phyloP scores from a whole-genome alignment of 139 green algal species.

The Auxenochlorella pyrenoidosa region DNA sequence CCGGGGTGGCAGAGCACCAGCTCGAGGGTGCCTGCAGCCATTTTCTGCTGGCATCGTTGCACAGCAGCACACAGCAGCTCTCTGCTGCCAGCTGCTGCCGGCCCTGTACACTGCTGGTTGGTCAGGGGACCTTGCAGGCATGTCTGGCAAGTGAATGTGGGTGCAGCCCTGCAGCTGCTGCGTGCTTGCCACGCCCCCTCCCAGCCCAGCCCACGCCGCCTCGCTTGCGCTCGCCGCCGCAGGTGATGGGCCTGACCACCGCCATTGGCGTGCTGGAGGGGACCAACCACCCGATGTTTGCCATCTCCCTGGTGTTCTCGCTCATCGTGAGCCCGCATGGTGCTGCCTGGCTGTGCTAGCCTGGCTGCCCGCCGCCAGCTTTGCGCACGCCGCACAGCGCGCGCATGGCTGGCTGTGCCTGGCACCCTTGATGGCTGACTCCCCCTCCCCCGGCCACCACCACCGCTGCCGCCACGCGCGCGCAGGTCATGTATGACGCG shows the following conservation, averaged over 20 bases:
- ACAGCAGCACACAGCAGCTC: too few species aligned
- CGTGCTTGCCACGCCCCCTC: neutral
- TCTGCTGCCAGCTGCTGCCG: neutral
- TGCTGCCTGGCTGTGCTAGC: neutral
- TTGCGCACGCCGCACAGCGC: too few species aligned
- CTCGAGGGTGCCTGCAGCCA: too few species aligned
- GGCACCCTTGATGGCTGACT: too few species aligned
- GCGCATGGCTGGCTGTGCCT: too few species aligned
- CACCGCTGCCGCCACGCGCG: neutral
- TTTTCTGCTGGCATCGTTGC: too few species aligned
- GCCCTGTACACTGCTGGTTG: neutral
- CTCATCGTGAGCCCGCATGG: slow-evolving; percentile 59
- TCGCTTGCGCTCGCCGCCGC: neutral
- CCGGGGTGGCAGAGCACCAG: neutral
- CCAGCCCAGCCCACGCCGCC: neutral
- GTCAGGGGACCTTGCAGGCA: neutral
- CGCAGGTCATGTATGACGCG: slow-evolving; percentile 91
- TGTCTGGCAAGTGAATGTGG: too few species aligned
- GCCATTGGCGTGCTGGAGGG: slow-evolving; percentile 71
- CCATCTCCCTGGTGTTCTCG: slow-evolving; percentile 72
- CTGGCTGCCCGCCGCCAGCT: neutral
- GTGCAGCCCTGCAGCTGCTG: neutral
- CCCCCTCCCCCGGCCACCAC: neutral
- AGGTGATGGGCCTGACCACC: slow-evolving; percentile 75
- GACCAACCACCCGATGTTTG: slow-evolving; percentile 70